Base-by-base conservation (phyloP, 768 basidiomycete genomes). In the Leccinum truebloodii region DNA sequence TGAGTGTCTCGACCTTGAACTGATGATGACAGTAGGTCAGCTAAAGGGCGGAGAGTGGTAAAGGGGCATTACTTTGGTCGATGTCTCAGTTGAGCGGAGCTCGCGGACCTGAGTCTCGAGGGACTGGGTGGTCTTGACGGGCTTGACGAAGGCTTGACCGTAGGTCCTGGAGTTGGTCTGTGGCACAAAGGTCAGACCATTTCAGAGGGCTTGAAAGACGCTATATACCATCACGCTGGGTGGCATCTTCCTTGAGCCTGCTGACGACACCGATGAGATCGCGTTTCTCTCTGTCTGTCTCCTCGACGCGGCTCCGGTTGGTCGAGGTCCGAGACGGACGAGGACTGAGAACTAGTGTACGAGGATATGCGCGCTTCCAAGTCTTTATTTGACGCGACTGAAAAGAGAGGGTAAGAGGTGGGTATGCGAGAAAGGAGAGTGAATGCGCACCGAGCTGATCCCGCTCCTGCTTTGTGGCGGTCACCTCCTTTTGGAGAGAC, bases 221-320 rank as follows among this genome's bases (percentile, higher is more conserved):
- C 16, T 18, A 67, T 81, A 57, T 58, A 94, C 94, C 90, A 62
- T 94, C 90, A 56, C 89, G 84, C 68, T 89, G 85, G 8, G 81
- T 69, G 46, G 81, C 79, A 61, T 95, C 90, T 66, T 91, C 86
- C 71, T 93, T 90, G 63, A 94, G 75, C 56, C 91, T 83, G 71
- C 90, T 94, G 4, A 95, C 85, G 49, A 94, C 89, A 30, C 83
- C 85, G 48, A 95, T 80, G 52, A 97, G 82, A 63, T 95, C 93
- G 35, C 94, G 86, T 75, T 97, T 97, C 79, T 97, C 95, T 57
- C 90, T 82, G 63, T 97, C 93, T 1, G 83, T 82, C 61, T 92
- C 90, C 22, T 92, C 86, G 4, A 89, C 75, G 39, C 85, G 83
- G 58, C 6, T 28, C 7, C 28, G 28, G 70, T 6, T 76, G 71